These are phyloP conservation scores for Annulohypoxylon stygium DNA, from an alignment of 495 filamentous ascomycete genomes.

Conservation along the genomic window DNA sequence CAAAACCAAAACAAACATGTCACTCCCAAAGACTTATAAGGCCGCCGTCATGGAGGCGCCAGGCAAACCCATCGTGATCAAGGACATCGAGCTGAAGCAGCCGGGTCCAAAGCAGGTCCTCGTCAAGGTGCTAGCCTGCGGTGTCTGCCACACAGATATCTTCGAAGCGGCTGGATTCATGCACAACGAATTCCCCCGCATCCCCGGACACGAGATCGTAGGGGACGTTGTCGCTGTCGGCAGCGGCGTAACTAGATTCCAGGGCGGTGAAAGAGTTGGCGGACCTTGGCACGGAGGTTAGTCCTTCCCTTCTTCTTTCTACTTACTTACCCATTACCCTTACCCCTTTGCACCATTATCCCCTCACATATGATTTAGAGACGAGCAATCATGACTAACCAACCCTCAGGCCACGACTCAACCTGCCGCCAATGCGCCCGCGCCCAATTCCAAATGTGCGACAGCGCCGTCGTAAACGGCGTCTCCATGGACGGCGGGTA, in stretches of 20 bases:
- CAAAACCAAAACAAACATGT: conserved; percentile 31
- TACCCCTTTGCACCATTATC: background rate
- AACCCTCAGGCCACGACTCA: conserved; percentile 55
- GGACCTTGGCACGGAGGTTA: conserved; percentile 70
- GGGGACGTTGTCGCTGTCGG: conserved; percentile 66
- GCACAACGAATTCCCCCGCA: conserved; percentile 62
- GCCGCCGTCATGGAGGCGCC: conserved; percentile 59
- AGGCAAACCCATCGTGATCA: conserved; percentile 56
- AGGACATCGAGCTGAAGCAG: conserved; percentile 58
- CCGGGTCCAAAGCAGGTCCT: conserved; percentile 62
- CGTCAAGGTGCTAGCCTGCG: conserved; percentile 67
- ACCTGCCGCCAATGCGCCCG: conserved; percentile 63
- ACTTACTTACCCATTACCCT: background rate
- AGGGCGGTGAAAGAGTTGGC: conserved; percentile 64
- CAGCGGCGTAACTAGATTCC: conserved; percentile 58
- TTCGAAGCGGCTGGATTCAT: conserved; percentile 54
- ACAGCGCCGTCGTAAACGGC: conserved; percentile 64
- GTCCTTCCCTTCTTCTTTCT: conserved; percentile 19
- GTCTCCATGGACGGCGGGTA: conserved; percentile 68
- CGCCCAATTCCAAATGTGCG: conserved; percentile 69
- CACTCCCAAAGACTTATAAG: conserved; percentile 65
- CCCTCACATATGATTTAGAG: background rate
- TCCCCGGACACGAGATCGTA: conserved; percentile 69
- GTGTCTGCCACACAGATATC: conserved; percentile 65
- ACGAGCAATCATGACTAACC: conserved; percentile 13